These are phyloP conservation scores for Penicillium manginii DNA, from an alignment of 495 filamentous ascomycete species.

Conservation along the genomic window DNA sequence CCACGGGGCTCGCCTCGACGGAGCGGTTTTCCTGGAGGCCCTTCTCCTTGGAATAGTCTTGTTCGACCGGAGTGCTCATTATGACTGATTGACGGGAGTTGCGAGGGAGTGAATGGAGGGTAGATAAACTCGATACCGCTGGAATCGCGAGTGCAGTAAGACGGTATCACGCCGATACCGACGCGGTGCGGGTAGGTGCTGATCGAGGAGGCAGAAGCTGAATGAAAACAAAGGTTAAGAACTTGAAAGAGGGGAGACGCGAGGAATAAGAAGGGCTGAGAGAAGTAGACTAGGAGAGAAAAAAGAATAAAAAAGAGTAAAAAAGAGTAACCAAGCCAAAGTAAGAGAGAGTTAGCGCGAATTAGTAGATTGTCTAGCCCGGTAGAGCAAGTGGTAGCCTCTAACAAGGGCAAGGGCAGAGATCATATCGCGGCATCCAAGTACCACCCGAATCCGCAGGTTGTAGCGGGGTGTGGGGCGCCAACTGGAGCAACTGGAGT, in stretches of 20 bases:
- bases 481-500: background rate
- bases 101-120: background rate
- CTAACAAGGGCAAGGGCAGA: background rate
- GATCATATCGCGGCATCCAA: background rate
- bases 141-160: background rate
- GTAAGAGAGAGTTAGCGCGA: background rate
- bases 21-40: conserved; percentile 6
- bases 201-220: background rate
- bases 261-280: background rate
- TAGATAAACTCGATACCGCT: too few relatives aligned
- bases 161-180: background rate
- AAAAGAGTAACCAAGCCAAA: background rate
- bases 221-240: background rate
- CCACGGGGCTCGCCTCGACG: conserved; percentile 17
- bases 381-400: conserved; percentile 9
- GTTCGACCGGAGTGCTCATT: conserved; percentile 16
- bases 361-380: conserved; percentile 4
- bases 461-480: conserved; percentile 5
- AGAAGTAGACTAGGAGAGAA: background rate
- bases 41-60: conserved; percentile 19
- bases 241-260: background rate
- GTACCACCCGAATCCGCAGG: background rate
- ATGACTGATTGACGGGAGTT: background rate
- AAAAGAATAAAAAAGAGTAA: background rate
- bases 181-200: background rate